Conservation (phyloP, 164 flowering plant species). For the Echeveria elegans region DNA sequence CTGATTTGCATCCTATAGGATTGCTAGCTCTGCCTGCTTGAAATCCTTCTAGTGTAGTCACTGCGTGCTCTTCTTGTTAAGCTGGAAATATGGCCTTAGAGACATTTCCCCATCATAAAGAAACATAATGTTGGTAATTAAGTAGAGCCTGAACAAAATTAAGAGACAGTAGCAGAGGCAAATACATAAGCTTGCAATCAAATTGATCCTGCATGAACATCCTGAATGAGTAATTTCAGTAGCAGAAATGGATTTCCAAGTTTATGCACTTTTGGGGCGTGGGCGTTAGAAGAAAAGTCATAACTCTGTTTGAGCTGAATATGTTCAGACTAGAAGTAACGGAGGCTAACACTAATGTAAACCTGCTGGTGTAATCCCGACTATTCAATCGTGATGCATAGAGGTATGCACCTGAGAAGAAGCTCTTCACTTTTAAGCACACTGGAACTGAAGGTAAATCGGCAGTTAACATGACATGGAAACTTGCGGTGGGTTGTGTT, state of each 20-base stretch:
- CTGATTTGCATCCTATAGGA: neutral
- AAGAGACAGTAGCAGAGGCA: no score
- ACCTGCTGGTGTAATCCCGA: neutral
- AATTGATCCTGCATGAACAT: neutral
- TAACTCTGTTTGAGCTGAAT: neutral
- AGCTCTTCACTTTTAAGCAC: neutral
- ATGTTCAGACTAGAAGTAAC: neutral
- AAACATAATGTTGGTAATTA: no score
- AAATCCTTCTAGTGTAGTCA: no score
- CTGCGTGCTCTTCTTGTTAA: no score
- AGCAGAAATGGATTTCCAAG: neutral
- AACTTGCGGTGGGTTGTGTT: neutral
- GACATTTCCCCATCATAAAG: no score
- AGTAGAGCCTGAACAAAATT: no score
- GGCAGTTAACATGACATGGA: neutral
- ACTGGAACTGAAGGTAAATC: neutral
- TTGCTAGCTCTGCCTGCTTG: no score
- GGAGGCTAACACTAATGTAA: neutral
- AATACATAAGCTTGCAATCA: neutral
- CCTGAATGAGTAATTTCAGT: neutral
- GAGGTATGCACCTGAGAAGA: neutral
- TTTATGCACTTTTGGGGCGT: neutral
- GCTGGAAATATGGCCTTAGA: no score
- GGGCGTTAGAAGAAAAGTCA: neutral
- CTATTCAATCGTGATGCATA: neutral